Evolutionary conservation across 1,139 yeast genomes (phyloP).

Genomic region (Zygosaccharomyces pseudobailii): DNA sequence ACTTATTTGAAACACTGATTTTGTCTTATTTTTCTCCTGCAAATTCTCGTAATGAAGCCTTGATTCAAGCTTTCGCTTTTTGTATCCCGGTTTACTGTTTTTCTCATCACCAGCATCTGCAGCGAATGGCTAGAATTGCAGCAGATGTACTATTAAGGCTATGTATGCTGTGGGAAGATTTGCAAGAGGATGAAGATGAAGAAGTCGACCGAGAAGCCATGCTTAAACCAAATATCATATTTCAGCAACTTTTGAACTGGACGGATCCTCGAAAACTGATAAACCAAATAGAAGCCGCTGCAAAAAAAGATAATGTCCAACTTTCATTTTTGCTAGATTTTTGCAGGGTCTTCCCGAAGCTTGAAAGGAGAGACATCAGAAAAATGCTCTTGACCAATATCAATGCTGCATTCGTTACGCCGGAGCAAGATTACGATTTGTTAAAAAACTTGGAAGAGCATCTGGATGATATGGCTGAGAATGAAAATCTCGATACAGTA

Average conservation of each 20-base stretch:
- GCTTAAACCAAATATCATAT: conserved; percentile 52
- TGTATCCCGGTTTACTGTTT: conserved; percentile 88
- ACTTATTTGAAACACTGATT: conserved; percentile 65
- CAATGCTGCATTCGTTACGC: conserved; percentile 44
- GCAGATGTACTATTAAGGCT: conserved; percentile 65
- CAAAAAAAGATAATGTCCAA: conserved; percentile 47
- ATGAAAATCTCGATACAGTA: conserved; percentile 38
- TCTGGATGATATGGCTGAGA: conserved; percentile 29
- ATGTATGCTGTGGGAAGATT: conserved; percentile 33
- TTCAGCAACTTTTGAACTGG: conserved; percentile 80
- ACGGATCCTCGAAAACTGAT: conserved; percentile 76
- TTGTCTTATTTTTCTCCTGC: conserved; percentile 71
- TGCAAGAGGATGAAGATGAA: conserved; percentile 36
- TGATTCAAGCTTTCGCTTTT: conserved; percentile 78
- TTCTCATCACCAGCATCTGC: conserved; percentile 72
- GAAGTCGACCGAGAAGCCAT: conserved; percentile 35
- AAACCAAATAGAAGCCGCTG: conserved; percentile 42
- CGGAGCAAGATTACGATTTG: conserved; percentile 29
- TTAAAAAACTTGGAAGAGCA: conserved; percentile 29
- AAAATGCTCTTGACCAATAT: conserved; percentile 54
- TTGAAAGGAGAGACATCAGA: conserved; percentile 48
- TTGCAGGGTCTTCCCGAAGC: conserved; percentile 46
- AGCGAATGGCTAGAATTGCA: conserved; percentile 56
- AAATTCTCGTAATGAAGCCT: conserved; percentile 56
- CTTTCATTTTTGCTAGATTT: conserved; percentile 55